phyloP scores from a whole-genome alignment of 1,139 yeast species.

The Taiozyma sp. region DNA sequence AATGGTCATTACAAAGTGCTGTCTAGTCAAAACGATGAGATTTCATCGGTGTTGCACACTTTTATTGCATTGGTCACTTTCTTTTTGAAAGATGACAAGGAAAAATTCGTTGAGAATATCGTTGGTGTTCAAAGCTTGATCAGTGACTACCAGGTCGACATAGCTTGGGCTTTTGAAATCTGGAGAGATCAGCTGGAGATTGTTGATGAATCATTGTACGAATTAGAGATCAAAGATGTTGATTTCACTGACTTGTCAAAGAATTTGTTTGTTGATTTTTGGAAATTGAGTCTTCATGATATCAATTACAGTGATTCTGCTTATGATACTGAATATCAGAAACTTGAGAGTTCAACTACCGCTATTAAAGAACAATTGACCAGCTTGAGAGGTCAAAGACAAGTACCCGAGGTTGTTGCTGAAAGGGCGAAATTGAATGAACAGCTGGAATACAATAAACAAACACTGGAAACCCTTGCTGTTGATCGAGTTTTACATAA shows the following conservation, averaged over 20 bases:
- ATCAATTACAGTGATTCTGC: slow-evolving; percentile 49
- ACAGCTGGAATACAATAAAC: slow-evolving; percentile 25
- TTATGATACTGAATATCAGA: slow-evolving; percentile 46
- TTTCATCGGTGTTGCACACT: slow-evolving; percentile 59
- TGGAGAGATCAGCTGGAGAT: slow-evolving; percentile 52
- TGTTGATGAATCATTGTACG: slow-evolving; percentile 16
- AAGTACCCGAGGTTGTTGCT: slow-evolving; percentile 27
- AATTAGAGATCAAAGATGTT: slow-evolving; percentile 22
- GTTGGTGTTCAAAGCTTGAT: slow-evolving; percentile 44
- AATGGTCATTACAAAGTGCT: slow-evolving; percentile 66
- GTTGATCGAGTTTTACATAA: slow-evolving; percentile 32
- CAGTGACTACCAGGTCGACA: slow-evolving; percentile 45
- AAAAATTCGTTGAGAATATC: slow-evolving; percentile 35
- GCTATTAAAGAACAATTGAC: slow-evolving; percentile 18
- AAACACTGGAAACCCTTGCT: slow-evolving; percentile 27
- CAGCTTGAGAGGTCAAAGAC: slow-evolving; percentile 20
- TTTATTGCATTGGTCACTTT: slow-evolving; percentile 56
- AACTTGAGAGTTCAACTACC: slow-evolving; percentile 22
- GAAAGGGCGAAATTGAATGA: slow-evolving; percentile 28
- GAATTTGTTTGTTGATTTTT: slow-evolving; percentile 56
- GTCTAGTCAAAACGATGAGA: slow-evolving; percentile 69
- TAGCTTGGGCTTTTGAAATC: slow-evolving; percentile 71
- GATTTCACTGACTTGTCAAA: slow-evolving; percentile 37
- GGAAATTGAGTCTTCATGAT: slow-evolving; percentile 77
- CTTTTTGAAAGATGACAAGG: slow-evolving; percentile 34